Evolutionary conservation across 1,139 yeast genomes (phyloP).

Genomic region (Nakaseomyces delphensis): DNA sequence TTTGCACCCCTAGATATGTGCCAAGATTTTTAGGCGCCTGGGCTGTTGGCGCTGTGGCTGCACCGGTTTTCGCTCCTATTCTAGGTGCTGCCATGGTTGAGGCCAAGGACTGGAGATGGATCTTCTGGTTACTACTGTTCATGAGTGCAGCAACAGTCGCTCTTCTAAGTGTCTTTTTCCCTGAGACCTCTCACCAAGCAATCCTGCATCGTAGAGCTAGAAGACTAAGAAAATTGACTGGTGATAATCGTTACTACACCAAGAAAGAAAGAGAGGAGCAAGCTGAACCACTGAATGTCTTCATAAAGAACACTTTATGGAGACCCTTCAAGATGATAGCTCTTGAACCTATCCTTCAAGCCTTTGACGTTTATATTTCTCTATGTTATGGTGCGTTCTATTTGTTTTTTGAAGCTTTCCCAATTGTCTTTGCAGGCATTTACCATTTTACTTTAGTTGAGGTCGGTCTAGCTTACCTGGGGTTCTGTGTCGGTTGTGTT

Average conservation of each 20-base stretch:
- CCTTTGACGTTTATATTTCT: conserved; percentile 37
- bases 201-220: conserved; percentile 41
- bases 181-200: conserved; percentile 45
- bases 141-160: conserved; percentile 35
- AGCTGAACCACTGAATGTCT: conserved; percentile 41
- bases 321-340: conserved; percentile 40
- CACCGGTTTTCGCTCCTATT: conserved; percentile 60
- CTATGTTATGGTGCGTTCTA: conserved; percentile 48
- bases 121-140: conserved; percentile 39
- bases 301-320: conserved; percentile 40
- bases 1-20: conserved; percentile 38
- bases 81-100: conserved; percentile 43
- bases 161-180: conserved; percentile 35
- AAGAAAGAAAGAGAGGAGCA: conserved; percentile 44
- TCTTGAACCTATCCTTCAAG: conserved; percentile 18
- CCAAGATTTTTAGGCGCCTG: conserved; percentile 40
- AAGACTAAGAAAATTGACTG: conserved; percentile 41
- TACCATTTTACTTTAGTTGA: conserved; percentile 37
- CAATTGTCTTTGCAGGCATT: conserved; percentile 41
- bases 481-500: conserved; percentile 21
- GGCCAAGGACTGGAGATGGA: conserved; percentile 41
- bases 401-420: conserved; percentile 55
- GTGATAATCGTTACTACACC: conserved; percentile 35
- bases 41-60: conserved; percentile 48
- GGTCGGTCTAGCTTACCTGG: conserved; percentile 19